Base-by-base conservation (phyloP, 306 rosid genomes). In the Acmispon strigosus region DNA sequence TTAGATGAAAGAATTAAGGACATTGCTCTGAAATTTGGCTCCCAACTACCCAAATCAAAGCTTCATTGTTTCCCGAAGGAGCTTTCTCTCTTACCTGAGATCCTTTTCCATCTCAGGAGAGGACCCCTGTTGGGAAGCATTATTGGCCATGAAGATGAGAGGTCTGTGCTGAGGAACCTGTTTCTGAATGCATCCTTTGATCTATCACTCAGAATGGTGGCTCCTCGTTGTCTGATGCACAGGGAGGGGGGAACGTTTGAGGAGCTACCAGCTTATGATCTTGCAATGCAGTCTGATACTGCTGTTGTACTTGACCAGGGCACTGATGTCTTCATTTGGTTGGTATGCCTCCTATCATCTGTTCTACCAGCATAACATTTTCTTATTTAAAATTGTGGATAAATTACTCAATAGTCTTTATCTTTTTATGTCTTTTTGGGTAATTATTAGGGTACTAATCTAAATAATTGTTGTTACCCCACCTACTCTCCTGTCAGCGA, bases 111-210 rank as follows among this genome's bases (percentile, higher is more conserved):
- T 81, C 92, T 92, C 55, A 83, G 92, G 81, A 84, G 96, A 71
- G 98, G 95, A 18, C 96, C 96, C 34, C 88, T 92, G 34, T 69
- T 92, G 83, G 98, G 98, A 84, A 82, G 87, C 79, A 88, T 92
- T 83, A 84, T 92, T 74, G 96, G 96, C 68, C 98, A 92, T 75
- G 98, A 92, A 85, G 98, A 92, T 77, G 98, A 92, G 83, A 92
- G 98, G 78, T 86, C 96, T 18, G 92, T 92, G 66, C 73, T 92
- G 67, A 81, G 98, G 63, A 85, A 85, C 81, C 79, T 92, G 84
- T 92, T 92, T 85, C 73, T 92, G 82, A 89, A 92, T 76, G 96
- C 96, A 13, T 92, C 96, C 34, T 92, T 86, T 80, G 96, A 92
- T 50, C 92, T 92, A 47, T 88, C 98, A 17, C 91, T 92, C 72